phyloP scores from a whole-genome alignment of 2,329 filamentous ascomycete species.

The Metarhizium guizhouense region DNA sequence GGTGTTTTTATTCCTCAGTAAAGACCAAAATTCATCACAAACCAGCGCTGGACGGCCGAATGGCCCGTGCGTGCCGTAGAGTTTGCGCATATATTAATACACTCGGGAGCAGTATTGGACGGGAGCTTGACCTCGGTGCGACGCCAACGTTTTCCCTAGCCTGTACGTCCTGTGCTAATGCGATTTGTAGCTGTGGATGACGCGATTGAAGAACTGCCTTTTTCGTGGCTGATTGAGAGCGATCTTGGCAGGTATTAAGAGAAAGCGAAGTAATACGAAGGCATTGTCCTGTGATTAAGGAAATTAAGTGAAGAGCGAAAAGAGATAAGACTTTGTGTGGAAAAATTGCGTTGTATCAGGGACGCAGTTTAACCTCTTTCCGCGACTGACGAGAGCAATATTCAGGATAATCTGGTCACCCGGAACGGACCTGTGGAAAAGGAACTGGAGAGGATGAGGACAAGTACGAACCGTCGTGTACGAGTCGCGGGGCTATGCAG shows the following conservation, averaged over 20 bases:
- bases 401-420: constrained; percentile 60
- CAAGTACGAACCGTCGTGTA: not conserved
- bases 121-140: constrained; percentile 37
- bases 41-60: too few relatives aligned
- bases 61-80: too few relatives aligned
- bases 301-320: constrained; percentile 34
- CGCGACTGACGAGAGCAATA: constrained; percentile 18
- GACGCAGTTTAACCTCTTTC: constrained; percentile 36
- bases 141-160: not conserved
- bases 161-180: too few relatives aligned
- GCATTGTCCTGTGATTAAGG: constrained; percentile 38
- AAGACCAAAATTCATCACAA: too few relatives aligned
- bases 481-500: not conserved
- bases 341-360: constrained; percentile 39
- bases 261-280: constrained; percentile 42
- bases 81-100: too few relatives aligned
- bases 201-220: constrained; percentile 37
- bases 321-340: constrained; percentile 30
- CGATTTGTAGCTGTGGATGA: constrained; percentile 26
- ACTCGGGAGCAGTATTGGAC: constrained; percentile 25
- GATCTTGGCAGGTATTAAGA: constrained; percentile 27
- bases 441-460: constrained; percentile 57
- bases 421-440: constrained; percentile 55
- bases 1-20: too few relatives aligned
- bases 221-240: constrained; percentile 35